phyloP scores from a whole-genome alignment of 768 basidiomycete species.

The Paxillus involutus region DNA sequence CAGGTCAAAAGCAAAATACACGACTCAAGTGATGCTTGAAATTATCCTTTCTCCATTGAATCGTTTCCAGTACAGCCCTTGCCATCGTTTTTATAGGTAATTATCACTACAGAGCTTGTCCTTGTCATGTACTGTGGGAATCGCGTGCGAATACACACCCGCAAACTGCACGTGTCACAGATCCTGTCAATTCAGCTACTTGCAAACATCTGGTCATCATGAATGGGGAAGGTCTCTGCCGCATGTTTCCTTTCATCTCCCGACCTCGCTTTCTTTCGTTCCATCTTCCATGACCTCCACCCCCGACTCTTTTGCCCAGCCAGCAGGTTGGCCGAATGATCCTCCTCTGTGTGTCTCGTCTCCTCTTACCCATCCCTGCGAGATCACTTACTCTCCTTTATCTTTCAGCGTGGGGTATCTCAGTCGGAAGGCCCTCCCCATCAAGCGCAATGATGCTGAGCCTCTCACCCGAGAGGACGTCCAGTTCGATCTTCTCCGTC shows the following conservation, averaged over 20 bases:
- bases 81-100: too few species aligned
- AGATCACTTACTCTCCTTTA: constrained; percentile 8
- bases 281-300: constrained; percentile 48
- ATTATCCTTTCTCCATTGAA: too few species aligned
- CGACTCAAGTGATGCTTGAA: too few species aligned
- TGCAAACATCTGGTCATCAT: constrained; percentile 12
- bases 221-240: constrained; percentile 24
- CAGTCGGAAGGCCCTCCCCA: constrained; percentile 64
- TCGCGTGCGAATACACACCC: constrained; percentile 29
- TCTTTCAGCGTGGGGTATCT: constrained; percentile 53
- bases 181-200: constrained; percentile 23
- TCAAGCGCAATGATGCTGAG: constrained; percentile 82
- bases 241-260: constrained; percentile 24
- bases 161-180: constrained; percentile 33
- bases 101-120: too few species aligned
- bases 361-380: constrained; percentile 10
- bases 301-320: constrained; percentile 31
- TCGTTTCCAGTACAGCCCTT: too few species aligned
- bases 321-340: constrained; percentile 46
- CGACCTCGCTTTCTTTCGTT: constrained; percentile 22
- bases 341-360: constrained; percentile 49
- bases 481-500: constrained; percentile 80
- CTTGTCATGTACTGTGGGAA: too few species aligned
- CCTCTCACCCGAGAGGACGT: constrained; percentile 82
- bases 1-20: too few species aligned